These are phyloP conservation scores for Galium porrigens DNA, from an alignment of 305 asterid species.

Conservation along the genomic window DNA sequence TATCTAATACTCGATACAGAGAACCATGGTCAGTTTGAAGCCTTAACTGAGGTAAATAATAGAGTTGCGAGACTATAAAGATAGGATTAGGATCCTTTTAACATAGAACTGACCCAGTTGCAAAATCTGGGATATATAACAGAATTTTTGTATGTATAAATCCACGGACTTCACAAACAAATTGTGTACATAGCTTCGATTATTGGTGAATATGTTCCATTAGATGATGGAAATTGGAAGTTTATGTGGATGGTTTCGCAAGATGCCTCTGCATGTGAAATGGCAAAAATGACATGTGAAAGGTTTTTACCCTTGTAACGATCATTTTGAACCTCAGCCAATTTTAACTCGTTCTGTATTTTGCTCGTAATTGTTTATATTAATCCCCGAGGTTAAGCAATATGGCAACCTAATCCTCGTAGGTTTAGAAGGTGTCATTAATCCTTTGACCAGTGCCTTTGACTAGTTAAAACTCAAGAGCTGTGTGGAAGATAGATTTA, in stretches of 20 bases:
- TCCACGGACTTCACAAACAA: background rate
- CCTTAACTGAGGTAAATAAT: background rate
- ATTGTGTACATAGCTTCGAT: background rate
- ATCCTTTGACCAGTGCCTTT: no score
- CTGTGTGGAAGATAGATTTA: no score
- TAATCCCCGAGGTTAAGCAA: no score
- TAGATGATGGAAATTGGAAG: background rate
- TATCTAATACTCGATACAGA: slow-evolving; percentile 7
- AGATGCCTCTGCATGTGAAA: background rate
- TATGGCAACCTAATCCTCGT: no score
- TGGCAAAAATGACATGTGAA: background rate
- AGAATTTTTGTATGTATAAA: slow-evolving; percentile 6
- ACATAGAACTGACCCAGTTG: slow-evolving; percentile 1
- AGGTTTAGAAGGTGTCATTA: no score
- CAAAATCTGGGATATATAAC: background rate
- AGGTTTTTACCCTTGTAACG: no score
- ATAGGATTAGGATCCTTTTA: slow-evolving; percentile 7
- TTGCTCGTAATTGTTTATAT: no score
- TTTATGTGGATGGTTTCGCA: background rate
- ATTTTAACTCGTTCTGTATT: no score
- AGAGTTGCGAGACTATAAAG: background rate
- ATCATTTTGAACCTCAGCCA: no score
- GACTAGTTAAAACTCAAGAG: no score
- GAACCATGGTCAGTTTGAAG: background rate
- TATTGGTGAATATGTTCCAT: background rate